Evolutionary conservation across 305 asterid genomes (phyloP).

Genomic region (Fraxinus ornus): DNA sequence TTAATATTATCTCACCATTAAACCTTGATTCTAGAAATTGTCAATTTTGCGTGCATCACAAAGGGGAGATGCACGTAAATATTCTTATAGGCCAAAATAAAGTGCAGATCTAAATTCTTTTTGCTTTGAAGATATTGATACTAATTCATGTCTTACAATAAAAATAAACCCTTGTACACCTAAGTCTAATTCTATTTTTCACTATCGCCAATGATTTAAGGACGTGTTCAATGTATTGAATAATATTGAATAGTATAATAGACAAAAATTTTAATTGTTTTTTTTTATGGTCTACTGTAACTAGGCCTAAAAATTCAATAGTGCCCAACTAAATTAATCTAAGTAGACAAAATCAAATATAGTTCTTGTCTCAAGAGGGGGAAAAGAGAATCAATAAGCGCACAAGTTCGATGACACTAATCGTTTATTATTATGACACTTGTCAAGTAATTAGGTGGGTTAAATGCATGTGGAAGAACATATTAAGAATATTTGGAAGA

Average conservation of each 20-base stretch:
- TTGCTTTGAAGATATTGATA: background rate
- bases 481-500: background rate
- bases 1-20: too few relatives aligned
- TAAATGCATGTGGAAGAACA: background rate
- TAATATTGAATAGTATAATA: too few relatives aligned
- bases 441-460: background rate
- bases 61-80: background rate
- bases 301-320: background rate
- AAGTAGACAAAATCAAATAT: too few relatives aligned
- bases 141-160: background rate
- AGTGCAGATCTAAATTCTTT: too few relatives aligned
- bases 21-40: background rate
- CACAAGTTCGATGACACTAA: too few relatives aligned
- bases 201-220: background rate
- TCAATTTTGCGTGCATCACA: background rate
- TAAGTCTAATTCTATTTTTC: background rate
- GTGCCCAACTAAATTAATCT: background rate
- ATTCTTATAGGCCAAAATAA: background rate
- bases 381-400: too few relatives aligned
- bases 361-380: too few relatives aligned
- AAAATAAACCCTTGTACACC: background rate
- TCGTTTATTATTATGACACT: too few relatives aligned
- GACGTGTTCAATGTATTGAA: background rate
- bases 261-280: background rate
- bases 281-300: too few relatives aligned